Evolutionary conservation across 768 basidiomycete species (phyloP).

Genomic region (Agrocybe praecox): DNA sequence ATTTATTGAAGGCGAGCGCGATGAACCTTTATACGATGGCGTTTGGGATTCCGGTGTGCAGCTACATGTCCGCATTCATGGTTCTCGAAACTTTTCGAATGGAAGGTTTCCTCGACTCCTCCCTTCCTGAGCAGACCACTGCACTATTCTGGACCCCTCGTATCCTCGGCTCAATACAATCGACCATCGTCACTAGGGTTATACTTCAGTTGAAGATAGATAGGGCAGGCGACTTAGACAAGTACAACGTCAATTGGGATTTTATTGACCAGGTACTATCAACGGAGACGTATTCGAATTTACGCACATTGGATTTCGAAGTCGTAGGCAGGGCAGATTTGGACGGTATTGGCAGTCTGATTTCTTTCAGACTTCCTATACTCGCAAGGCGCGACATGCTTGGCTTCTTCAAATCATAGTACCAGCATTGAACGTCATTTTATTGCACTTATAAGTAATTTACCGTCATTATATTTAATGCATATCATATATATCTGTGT

Average conservation of each 20-base stretch:
- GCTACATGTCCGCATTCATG: background rate
- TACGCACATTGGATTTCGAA: conserved; percentile 6
- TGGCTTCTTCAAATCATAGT: background rate
- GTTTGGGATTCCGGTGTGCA: conserved; percentile 5
- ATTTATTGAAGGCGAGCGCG: no score
- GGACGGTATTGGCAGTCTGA: conserved; percentile 5
- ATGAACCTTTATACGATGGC: background rate
- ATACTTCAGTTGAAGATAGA: conserved; percentile 4
- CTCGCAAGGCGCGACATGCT: conserved; percentile 6
- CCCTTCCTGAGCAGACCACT: conserved; percentile 1
- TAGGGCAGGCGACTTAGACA: conserved; percentile 9
- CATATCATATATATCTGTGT: no score
- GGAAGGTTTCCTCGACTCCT: conserved; percentile 6
- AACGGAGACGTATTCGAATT: background rate
- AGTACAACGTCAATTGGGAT: conserved; percentile 9
- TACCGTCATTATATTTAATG: no score
- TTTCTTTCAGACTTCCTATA: conserved; percentile 9
- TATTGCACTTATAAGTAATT: no score
- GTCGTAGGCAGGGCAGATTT: conserved; percentile 8
- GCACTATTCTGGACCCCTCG: conserved; percentile 11
- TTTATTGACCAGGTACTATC: conserved; percentile 12
- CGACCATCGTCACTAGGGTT: background rate
- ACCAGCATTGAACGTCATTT: no score
- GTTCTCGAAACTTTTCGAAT: conserved; percentile 8
- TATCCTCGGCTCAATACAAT: conserved; percentile 7